Base-by-base conservation (phyloP, 2,329 filamentous ascomycete genomes). In the Parastagonospora avenae region DNA sequence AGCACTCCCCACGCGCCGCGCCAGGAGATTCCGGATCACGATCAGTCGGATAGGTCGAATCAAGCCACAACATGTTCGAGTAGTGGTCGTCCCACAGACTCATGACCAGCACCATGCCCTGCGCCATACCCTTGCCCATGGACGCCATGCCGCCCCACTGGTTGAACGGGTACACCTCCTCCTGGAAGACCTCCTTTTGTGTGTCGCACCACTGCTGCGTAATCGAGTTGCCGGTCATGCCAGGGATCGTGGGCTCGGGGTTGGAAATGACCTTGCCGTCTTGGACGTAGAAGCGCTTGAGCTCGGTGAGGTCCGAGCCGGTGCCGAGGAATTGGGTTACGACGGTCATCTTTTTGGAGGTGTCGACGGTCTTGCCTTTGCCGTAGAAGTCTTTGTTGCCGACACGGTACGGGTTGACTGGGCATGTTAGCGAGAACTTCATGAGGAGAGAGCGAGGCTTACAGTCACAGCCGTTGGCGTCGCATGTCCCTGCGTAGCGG, bases 61-160 rank as follows among this genome's bases (percentile, higher is more conserved):
- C 87, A 55, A 91, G 82, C 88, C 88, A 91, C 63, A 87, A 80
- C 86, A 90, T 90, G 72, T 87, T 80, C 62, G 81, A 74, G 57
- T 82, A 74, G 74, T 88, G 82, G 70, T 89, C 86, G 64, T 88
- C 83, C 80, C 80, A 82, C 50, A 85, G 73, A 38, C 76, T 80
- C 77, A 88, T 79, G 48, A 86, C 83, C 8, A 88, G 77, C 24
- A 85, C 84, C 83, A 87, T 85, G 14, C 84, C 84, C 16, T 77
- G 53, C 2, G 66, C 63, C 33, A 88, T 71, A 7, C 82, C 84
- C 8, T 74, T 68, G 50, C 82, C 77, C 79, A 88, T 83, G 42
- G 74, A 74, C 0, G 72, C 62, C 64, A 86, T 73, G 24, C 85
- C 86, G 32, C 85, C 85, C 37, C 81, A 77, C 30, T 78, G 64